These are phyloP conservation scores for Aspergillus sp. DNA, from an alignment of 2,329 filamentous ascomycete genomes.

Conservation along the genomic window DNA sequence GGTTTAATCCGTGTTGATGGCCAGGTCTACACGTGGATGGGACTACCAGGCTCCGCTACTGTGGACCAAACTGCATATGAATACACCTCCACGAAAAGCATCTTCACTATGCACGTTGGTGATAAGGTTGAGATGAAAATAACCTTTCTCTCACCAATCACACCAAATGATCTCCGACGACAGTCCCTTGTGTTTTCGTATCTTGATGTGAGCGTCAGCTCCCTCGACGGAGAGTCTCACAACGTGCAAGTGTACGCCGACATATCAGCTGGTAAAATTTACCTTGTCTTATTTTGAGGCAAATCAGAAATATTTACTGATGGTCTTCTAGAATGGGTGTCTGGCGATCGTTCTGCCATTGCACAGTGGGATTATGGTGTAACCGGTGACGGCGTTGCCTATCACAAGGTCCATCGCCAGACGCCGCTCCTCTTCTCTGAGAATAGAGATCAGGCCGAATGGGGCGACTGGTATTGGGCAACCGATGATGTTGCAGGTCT, in stretches of 20 bases:
- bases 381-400: constrained; percentile 55
- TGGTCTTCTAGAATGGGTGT: constrained; percentile 63
- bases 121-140: constrained; percentile 63
- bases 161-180: constrained; percentile 62
- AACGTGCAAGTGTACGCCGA: constrained; percentile 71
- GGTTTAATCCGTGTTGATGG: constrained; percentile 70
- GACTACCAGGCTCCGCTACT: constrained; percentile 49
- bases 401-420: constrained; percentile 58
- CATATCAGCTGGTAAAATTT: constrained; percentile 62
- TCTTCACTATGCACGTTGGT: constrained; percentile 66
- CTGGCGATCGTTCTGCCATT: constrained; percentile 57
- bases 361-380: constrained; percentile 63
- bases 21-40: constrained; percentile 66
- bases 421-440: constrained; percentile 51
- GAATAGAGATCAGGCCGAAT: constrained; percentile 50
- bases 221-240: constrained; percentile 63
- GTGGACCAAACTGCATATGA: constrained; percentile 62
- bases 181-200: constrained; percentile 73
- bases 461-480: constrained; percentile 56
- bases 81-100: constrained; percentile 72
- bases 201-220: constrained; percentile 62
- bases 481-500: constrained; percentile 44
- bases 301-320: constrained; percentile 10
- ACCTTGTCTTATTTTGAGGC: background rate
- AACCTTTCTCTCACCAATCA: constrained; percentile 70